Percentiles rank a stretch among this genome's conserved stretches.
Conservation (phyloP, 1,284 basidiomycete genomes). For the Sporisorium reilianum region DNA sequence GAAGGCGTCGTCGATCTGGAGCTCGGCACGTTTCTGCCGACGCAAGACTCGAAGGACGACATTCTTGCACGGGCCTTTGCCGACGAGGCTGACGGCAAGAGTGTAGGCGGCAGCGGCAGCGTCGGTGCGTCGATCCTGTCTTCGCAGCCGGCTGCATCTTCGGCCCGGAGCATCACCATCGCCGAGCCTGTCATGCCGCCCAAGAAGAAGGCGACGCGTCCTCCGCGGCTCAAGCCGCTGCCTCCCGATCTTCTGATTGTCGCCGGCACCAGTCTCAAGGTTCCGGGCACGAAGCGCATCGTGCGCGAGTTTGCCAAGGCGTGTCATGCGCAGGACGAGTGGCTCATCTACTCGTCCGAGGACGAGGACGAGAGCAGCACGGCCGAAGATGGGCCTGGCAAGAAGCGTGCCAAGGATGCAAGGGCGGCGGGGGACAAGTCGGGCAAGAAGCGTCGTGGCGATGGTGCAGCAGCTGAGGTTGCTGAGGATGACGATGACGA, state of each 20-base stretch:
- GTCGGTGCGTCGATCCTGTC: slow-evolving; percentile 5
- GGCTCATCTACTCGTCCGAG: slow-evolving; percentile 49
- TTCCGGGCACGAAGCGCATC: slow-evolving; percentile 90
- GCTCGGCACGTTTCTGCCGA: slow-evolving; percentile 16
- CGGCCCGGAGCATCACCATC: slow-evolving; percentile 29
- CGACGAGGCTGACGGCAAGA: slow-evolving; percentile 25
- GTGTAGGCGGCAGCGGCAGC: slow-evolving; percentile 13
- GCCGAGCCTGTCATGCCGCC: slow-evolving; percentile 26
- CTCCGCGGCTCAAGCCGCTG: slow-evolving; percentile 63
- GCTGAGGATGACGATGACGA: slow-evolving; percentile 17
- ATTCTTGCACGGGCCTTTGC: slow-evolving; percentile 51
- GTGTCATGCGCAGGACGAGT: slow-evolving; percentile 74
- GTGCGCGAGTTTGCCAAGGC: slow-evolving; percentile 91
- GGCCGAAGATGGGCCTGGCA: slow-evolving; percentile 44
- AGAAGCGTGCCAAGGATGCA: slow-evolving; percentile 24
- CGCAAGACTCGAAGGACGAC: slow-evolving; percentile 37
- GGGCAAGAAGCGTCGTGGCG: slow-evolving; percentile 8
- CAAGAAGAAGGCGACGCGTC: slow-evolving; percentile 31
- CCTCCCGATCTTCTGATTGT: slow-evolving; percentile 90
- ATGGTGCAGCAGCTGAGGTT: not conserved
- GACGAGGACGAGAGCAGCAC: slow-evolving; percentile 52
- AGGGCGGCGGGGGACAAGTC: slow-evolving; percentile 12
- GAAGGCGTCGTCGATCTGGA: slow-evolving; percentile 33
- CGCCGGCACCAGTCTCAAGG: slow-evolving; percentile 95
- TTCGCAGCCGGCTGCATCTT: slow-evolving; percentile 14